Base-by-base conservation (phyloP, 805 yeast genomes). In the Ogataea sp. region DNA sequence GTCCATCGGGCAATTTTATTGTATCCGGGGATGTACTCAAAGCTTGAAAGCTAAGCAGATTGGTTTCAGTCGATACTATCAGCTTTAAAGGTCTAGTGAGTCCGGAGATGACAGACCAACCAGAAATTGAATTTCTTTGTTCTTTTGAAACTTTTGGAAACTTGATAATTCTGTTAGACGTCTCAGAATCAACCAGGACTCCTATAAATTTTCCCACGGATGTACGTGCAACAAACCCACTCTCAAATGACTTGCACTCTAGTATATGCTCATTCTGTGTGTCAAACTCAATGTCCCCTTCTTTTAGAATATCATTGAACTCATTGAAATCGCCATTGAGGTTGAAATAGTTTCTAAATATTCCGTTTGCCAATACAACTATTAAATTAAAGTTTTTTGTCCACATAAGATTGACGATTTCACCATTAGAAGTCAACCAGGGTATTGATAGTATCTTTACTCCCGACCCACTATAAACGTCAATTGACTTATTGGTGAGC, bases 301-400 rank as follows among this genome's bases (percentile, higher is more conserved):
- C n/a, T n/a, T n/a, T 59, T 16, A 51, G 45, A 2, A 64, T 64
- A 4, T 73, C 43, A 15, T 58, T 54, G 47, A 66, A 70, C 48
- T 80, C 86, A 36, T 67, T 66, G 53, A 83, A 85, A 34, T 74
- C 79, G 3, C 85, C 83, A 17, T 74, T 73, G 45, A 82, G 76
- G 49, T 83, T 88, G 32, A 66, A 58, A 56, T 83, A 84, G 21
- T 68, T 61, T 21, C 94, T 62, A 20, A 69, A 72, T 23, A 59
- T 64, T 6, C 82, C 81, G 37, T 64, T 61, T 25, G 64, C 68
- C 28, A 78, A 55, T 1, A 81, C 71, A 11, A 82, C 73, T 10
- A 79, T 58, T 35, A 85, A 63, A 37, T 71, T 66, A 48, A 80
- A 88, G 18, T 63, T 56, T 2, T 50, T 48, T 15, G 78, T 56